Evolutionary conservation across 2,329 filamentous ascomycete genomes (phyloP), one percentile per base, ranked within the genome.

Genomic region (Colletotrichum tanaceti): DNA sequence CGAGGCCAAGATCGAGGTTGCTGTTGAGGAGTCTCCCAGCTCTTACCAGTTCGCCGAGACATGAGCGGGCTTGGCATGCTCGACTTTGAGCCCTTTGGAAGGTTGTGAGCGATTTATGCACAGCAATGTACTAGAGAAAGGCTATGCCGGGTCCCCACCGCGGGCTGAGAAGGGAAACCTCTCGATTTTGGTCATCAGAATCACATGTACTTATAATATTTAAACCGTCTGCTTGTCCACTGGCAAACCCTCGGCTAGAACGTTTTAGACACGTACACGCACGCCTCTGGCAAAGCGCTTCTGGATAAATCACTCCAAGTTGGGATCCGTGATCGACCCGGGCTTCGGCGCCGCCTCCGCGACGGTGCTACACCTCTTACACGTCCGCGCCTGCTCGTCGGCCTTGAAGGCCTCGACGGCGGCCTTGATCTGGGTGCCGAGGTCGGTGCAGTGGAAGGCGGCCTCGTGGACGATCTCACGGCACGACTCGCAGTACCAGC

Each of bases 381-480:
- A 99, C 67, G 82, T 94, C 78, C 95, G 88, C 79, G 87, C 88
- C 68, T 88, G 84, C 65, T 89, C 86, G 70, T 81, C 89, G 1
- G 78, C 85, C 79, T 90, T 91, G 79, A 98, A 98, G 22, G 84
- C 85, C 79, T 97, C 89, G 44, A 98, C 95, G 9, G 93, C 94
- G 60, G 88, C 88, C 84, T 98, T 98, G 77, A 99, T 95, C 88
- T 98, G 96, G 28, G 91, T 95, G 22, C 95, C 95, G 71, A 98
- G 81, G 82, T 98, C 91, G 41, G 90, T 94, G 79, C 94, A 97
- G 78, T 96, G 89, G 76, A 99, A 98, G 13, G 86, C 84, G 50
- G 90, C 91, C 84, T 98, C 94, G 80, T 97, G 91, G 7, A 98
- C 94, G 71, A 94, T 80, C 65, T 86, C 84, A 16, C 84, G 81